Evolutionary conservation across 129 eudicot genomes (phyloP), one percentile per base, ranked within the genome.

Genomic region (Gnaphalium uliginosum): DNA sequence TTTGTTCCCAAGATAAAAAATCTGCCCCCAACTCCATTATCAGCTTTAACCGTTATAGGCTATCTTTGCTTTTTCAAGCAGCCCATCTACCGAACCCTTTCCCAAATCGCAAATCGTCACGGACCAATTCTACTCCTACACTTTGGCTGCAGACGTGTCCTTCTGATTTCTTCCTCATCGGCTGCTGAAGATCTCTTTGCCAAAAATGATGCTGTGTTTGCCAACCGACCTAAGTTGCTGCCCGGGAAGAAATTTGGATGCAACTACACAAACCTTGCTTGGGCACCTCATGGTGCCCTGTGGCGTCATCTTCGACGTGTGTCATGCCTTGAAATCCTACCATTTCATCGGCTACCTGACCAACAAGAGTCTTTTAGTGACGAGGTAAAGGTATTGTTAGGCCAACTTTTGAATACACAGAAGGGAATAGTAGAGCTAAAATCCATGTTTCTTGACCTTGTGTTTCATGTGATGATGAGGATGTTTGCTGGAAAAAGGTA

Each of bases 401-500:
- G 71, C 2, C 56, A 8, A 58, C 58, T 76, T 75, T 66, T 14
- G 26, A 26, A 62, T 64, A 71, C 37, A 37, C 61, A 81, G 3
- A 61, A 68, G 14, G 33, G 53, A 25, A 10, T 19, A 22, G 70
- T 89, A 13, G 70, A 78, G 21, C 46, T 87, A 29, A 78, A 77
- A 19, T 65, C 84, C 8, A 25, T 67, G 43, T 83, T 90, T 27
- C 76, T 48, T 24, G 86, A 80, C 61, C 67, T 85, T 48, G 71
- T 73, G 60, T 73, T 85, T 67, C 81, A 86, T 17, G 77, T 83
- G 1, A 68, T 87, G 83, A 87, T 83, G 56, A 81, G 83, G 75
- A 87, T 87, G 89, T 82, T 83, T 17, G 83, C 87, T 0, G 93
- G 90, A 41, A 87, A 90, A 69, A 76, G 86, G 85, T 90, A 78